Evolutionary conservation across 768 basidiomycete genomes (phyloP).

Genomic region (Saitozyma sp.): DNA sequence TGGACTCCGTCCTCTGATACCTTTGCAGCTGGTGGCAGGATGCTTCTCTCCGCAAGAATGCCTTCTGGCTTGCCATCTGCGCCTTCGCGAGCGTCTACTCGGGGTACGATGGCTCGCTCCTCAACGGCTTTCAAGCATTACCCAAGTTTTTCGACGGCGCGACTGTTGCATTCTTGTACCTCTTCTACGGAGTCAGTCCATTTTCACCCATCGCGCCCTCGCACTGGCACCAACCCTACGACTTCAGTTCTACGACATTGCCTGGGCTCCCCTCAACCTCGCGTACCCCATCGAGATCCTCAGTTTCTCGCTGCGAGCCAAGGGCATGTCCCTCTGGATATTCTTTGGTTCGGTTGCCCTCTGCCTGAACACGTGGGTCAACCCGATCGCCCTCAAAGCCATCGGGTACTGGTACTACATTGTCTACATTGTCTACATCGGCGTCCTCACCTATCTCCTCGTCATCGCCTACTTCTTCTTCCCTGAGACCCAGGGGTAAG

Average conservation of each 20-base stretch:
- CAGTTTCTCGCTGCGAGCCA: background rate
- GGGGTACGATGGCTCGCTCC: background rate
- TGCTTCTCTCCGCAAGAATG: conserved; percentile 1
- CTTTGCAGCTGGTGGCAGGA: background rate
- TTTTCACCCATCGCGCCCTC: no score
- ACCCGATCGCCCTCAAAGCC: conserved; percentile 1
- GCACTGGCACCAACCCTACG: background rate
- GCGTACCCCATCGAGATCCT: conserved; percentile 2
- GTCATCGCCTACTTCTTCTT: conserved; percentile 25
- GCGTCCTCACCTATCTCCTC: conserved; percentile 12
- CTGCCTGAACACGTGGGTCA: background rate
- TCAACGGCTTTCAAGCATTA: background rate
- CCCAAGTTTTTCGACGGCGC: background rate
- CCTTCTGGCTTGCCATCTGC: background rate
- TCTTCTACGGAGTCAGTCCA: no score
- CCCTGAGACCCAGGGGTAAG: conserved; percentile 35
- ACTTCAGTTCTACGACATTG: background rate
- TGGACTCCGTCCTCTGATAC: no score
- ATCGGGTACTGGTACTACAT: conserved; percentile 2
- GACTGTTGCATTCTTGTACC: conserved; percentile 14
- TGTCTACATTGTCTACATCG: background rate
- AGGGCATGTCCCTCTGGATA: background rate
- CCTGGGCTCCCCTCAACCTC: background rate
- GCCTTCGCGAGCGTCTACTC: background rate
- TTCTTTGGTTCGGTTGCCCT: background rate